Evolutionary conservation across 2,329 filamentous ascomycete species (phyloP).

Genomic region (Monilinia fructigena): DNA sequence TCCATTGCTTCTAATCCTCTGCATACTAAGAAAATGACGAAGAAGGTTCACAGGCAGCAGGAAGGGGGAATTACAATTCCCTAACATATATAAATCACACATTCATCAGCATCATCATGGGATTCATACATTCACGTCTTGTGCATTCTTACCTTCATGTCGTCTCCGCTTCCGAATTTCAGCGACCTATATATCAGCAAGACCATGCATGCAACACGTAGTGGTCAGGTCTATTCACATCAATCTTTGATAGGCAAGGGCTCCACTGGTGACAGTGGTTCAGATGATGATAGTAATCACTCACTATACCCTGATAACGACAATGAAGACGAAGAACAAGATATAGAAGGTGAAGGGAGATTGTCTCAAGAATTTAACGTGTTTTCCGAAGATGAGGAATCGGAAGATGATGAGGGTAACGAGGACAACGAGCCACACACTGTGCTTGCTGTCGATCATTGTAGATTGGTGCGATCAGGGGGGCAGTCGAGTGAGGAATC

Average conservation of each 20-base stretch:
- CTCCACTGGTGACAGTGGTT: slow-evolving; percentile 24
- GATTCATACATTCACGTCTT: slow-evolving; percentile 21
- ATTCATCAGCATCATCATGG: slow-evolving; percentile 35
- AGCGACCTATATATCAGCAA: slow-evolving; percentile 36
- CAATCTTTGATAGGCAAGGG: slow-evolving; percentile 31
- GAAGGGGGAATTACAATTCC: slow-evolving; percentile 23
- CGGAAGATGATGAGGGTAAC: slow-evolving; percentile 5
- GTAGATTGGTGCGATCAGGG: slow-evolving; percentile 17
- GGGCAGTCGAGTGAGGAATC: background rate
- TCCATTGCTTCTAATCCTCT: slow-evolving; percentile 28
- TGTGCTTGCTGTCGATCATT: slow-evolving; percentile 34
- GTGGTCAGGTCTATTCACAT: slow-evolving; percentile 23
- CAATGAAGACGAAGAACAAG: slow-evolving; percentile 12
- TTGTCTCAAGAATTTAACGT: slow-evolving; percentile 14
- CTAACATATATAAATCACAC: slow-evolving; percentile 32
- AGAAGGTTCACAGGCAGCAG: slow-evolving; percentile 31
- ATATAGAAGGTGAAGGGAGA: slow-evolving; percentile 12
- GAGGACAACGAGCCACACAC: slow-evolving; percentile 28
- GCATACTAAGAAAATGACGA: slow-evolving; percentile 29
- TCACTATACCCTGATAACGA: slow-evolving; percentile 15
- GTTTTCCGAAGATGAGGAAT: slow-evolving; percentile 19
- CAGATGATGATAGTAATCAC: slow-evolving; percentile 18
- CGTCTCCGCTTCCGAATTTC: slow-evolving; percentile 36
- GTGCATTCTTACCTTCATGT: slow-evolving; percentile 34
- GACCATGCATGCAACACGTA: slow-evolving; percentile 35